Conservation (phyloP, 2,329 filamentous ascomycete species). For the Penicillium sp. region DNA sequence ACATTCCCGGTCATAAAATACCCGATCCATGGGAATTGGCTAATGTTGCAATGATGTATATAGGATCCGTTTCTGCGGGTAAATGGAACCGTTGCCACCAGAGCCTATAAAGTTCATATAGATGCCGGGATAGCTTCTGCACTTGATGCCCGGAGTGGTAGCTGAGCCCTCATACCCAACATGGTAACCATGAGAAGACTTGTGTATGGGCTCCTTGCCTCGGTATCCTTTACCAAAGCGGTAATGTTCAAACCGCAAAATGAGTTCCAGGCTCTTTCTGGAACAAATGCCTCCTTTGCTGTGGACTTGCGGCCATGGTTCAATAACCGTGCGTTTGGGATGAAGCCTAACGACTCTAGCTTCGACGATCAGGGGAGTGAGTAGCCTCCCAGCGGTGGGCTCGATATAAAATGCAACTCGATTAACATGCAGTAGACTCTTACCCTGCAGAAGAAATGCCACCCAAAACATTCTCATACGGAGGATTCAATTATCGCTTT, state of each 20-base stretch:
- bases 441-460: slow-evolving; percentile 39
- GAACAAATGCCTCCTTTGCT: slow-evolving; percentile 9
- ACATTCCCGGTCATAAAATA: slow-evolving; percentile 5
- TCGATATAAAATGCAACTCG: background rate
- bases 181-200: background rate
- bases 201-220: background rate
- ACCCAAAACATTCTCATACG: slow-evolving; percentile 33
- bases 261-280: slow-evolving; percentile 10
- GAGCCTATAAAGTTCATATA: background rate
- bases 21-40: slow-evolving; percentile 2
- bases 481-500: slow-evolving; percentile 37
- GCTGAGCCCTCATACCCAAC: background rate
- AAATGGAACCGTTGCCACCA: slow-evolving; percentile 4
- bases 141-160: background rate
- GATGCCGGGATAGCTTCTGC: background rate
- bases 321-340: slow-evolving; percentile 38
- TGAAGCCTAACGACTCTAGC: slow-evolving; percentile 33
- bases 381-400: background rate
- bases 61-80: slow-evolving; percentile 6
- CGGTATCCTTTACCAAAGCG: background rate
- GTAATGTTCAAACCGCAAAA: slow-evolving; percentile 22
- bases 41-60: background rate
- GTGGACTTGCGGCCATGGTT: slow-evolving; percentile 15
- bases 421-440: slow-evolving; percentile 18
- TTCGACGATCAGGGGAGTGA: slow-evolving; percentile 33